Evolutionary conservation across 805 yeast species (phyloP), one percentile per base, ranked within the genome.

Genomic region (Myxozyma vanderwaltii): DNA sequence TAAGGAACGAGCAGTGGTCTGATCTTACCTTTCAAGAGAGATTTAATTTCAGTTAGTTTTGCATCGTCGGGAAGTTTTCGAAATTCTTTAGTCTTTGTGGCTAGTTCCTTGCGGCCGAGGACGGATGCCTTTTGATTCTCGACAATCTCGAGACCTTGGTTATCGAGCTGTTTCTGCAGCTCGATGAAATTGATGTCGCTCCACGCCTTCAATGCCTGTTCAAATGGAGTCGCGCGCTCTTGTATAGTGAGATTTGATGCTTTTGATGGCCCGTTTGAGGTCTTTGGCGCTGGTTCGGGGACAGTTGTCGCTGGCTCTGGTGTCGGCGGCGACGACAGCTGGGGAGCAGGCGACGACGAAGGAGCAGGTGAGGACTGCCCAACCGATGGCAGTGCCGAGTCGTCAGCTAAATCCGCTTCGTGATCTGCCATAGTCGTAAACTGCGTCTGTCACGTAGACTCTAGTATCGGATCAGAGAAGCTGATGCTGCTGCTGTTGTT

Each of bases 1-100:
- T n/a, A n/a, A 26, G 24, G 48, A 33, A 15, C 24, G 41, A 31
- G 5, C 19, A 13, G 6, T 8, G 5, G 27, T 7, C 23, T n/a
- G 12, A 17, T 36, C 47, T 3, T 39, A 58, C 63, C 43, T 68
- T 84, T 84, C 62, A 92, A 78, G 38, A 92, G 77, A n/a, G 79
- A 74, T 61, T 87, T 86, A 70, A 88, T 72, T 68, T 85, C 86
- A 1, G 71, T 76, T 49, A 91, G 75, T 71, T 90, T 91, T 52
- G 82, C 86, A 13, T 79, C 82, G 55, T 86, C 88, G 0, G 79
- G 77, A 27, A 90, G 75, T 69, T 86, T 89, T 71, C 85, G 84
- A 75, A 92, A 94, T 47, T 80, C 85, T 68, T 92, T 92, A n/a
- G 99, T 94, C 70, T 83, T 84, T 2, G 85, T 74, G 0, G 98